A percentile compares a stretch with the other conserved stretches of the same genome.
Evolutionary conservation across 345 rosid genomes (phyloP).

Genomic region (Linum tenue): DNA sequence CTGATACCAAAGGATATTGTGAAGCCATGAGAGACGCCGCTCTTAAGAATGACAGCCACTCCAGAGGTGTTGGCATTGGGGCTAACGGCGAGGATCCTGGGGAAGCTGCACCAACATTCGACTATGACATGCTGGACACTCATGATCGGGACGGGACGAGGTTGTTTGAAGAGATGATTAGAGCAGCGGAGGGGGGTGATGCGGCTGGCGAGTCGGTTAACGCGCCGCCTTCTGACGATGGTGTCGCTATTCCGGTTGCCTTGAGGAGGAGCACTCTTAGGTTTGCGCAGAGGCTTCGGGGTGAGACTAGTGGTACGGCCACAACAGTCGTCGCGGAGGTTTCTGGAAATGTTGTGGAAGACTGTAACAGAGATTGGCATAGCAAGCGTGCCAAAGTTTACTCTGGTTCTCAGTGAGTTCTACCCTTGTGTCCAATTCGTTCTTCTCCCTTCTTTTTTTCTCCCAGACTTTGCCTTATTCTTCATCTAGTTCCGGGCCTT

Average conservation of each 20-base stretch:
- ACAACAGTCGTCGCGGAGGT: constrained; percentile 2
- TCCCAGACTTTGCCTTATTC: neutral
- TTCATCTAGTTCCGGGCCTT: neutral
- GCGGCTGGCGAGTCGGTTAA: neutral
- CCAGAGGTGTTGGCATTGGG: neutral
- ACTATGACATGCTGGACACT: constrained; percentile 10
- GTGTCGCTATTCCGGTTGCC: constrained; percentile 2
- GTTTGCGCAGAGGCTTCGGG: constrained; percentile 23
- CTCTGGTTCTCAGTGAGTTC: constrained; percentile 41
- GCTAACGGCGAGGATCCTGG: neutral
- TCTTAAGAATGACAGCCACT: constrained; percentile 17
- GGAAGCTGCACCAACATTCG: constrained; percentile 10
- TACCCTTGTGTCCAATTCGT: neutral
- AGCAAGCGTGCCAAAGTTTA: constrained; percentile 81
- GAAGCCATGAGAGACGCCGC: constrained; percentile 30
- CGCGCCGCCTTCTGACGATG: neutral
- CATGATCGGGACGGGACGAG: constrained; percentile 1
- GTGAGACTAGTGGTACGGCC: constrained; percentile 41
- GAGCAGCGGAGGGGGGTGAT: constrained; percentile 15
- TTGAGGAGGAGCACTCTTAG: constrained; percentile 19
- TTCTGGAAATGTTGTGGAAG: neutral
- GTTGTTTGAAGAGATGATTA: constrained; percentile 30
- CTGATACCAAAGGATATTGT: neutral
- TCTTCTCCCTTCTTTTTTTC: neutral
- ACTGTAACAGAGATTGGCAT: constrained; percentile 11